Conservation (phyloP, 805 yeast genomes). For the Metschnikowia drakensbergensis region DNA sequence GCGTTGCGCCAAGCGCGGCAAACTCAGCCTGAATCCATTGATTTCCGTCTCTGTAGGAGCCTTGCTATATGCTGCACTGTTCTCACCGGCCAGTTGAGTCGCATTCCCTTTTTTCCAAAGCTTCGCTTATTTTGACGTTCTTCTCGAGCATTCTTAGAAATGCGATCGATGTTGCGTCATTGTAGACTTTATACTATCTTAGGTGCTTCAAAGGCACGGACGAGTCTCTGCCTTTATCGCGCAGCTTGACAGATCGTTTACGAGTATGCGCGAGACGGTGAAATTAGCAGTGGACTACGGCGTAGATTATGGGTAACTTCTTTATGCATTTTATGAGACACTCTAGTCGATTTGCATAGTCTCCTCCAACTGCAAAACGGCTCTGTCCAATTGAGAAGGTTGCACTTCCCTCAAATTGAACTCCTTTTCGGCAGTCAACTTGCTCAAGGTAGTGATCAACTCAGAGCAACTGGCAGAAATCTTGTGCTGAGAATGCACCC, state of each 20-base stretch:
- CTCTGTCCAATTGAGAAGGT: constrained; percentile 16
- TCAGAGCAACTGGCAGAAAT: constrained; percentile 45
- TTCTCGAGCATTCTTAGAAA: not conserved
- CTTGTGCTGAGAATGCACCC: constrained; percentile 80
- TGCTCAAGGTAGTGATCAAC: constrained; percentile 52
- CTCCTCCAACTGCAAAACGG: constrained; percentile 17
- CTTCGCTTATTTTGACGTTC: not conserved
- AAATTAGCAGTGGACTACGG: not conserved
- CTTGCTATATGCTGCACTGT: not conserved
- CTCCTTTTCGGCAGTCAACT: constrained; percentile 65
- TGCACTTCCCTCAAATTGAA: constrained; percentile 51
- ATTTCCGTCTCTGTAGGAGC: not conserved
- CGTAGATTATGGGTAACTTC: not conserved
- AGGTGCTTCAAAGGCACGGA: no score
- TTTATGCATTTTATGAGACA: not conserved
- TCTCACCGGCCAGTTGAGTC: not conserved
- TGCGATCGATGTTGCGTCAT: no score
- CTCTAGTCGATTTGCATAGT: constrained; percentile 20
- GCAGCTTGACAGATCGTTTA: not conserved
- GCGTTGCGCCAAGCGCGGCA: constrained; percentile 2
- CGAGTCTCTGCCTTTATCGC: not conserved
- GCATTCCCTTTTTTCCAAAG: not conserved
- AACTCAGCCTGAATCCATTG: not conserved
- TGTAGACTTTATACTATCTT: no score
- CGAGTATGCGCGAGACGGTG: not conserved